Evolutionary conservation across 2,329 filamentous ascomycete species (phyloP).

Genomic region (Escovopsis weberi): DNA sequence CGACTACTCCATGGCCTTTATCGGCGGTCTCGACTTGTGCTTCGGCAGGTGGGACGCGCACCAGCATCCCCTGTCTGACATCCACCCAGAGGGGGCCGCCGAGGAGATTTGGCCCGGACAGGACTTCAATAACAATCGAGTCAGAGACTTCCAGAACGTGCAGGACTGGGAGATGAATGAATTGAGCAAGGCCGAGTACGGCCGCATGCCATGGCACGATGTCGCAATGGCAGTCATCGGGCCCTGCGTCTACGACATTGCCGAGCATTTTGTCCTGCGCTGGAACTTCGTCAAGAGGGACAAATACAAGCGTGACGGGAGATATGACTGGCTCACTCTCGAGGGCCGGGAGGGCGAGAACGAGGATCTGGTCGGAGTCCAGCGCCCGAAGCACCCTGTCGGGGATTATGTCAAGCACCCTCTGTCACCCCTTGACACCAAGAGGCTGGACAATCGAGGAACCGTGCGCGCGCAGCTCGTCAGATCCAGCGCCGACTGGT

Average conservation of each 20-base stretch:
- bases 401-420: constrained; percentile 81
- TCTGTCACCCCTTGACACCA: constrained; percentile 50
- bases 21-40: constrained; percentile 87
- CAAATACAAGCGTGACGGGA: constrained; percentile 83
- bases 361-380: constrained; percentile 77
- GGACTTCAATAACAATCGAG: constrained; percentile 94
- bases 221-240: constrained; percentile 86
- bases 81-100: constrained; percentile 68
- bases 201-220: constrained; percentile 97
- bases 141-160: constrained; percentile 90
- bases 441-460: constrained; percentile 50
- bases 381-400: constrained; percentile 76
- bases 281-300: constrained; percentile 98
- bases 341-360: constrained; percentile 62
- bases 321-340: constrained; percentile 74
- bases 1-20: constrained; percentile 81
- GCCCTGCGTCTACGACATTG: constrained; percentile 82
- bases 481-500: constrained; percentile 88
- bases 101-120: constrained; percentile 89
- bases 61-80: constrained; percentile 74
- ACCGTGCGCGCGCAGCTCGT: constrained; percentile 72
- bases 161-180: constrained; percentile 89
- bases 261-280: constrained; percentile 83
- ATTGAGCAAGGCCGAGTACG: constrained; percentile 77
- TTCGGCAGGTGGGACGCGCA: constrained; percentile 88